phyloP scores from a whole-genome alignment of 2,329 filamentous ascomycete genomes.

The Scedosporium apiospermum region DNA sequence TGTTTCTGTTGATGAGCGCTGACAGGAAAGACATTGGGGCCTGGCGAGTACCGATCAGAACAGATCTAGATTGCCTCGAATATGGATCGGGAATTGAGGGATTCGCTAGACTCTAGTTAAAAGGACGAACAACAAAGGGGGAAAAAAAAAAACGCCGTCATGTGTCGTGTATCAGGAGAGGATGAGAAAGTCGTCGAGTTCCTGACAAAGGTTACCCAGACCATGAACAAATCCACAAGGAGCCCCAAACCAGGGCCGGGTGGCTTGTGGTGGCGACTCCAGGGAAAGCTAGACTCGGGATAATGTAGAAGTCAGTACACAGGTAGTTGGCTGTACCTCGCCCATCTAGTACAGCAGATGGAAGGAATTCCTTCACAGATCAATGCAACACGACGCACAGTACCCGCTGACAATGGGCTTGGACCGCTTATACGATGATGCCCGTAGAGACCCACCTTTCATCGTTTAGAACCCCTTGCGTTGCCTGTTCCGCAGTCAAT shows the following conservation, averaged over 20 bases:
- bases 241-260: not conserved
- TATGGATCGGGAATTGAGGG: not conserved
- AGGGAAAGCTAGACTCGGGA: not conserved
- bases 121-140: constrained; percentile 1
- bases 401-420: not conserved
- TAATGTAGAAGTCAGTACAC: not conserved
- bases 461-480: constrained; percentile 1
- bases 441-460: not conserved
- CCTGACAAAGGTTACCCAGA: not conserved
- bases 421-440: not conserved
- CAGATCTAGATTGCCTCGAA: not conserved
- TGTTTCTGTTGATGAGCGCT: constrained; percentile 2
- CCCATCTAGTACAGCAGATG: not conserved
- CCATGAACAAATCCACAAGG: not conserved
- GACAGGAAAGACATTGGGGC: not conserved
- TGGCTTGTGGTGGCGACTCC: not conserved
- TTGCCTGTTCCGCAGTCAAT: constrained; percentile 2
- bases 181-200: not conserved
- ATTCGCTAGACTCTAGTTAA: not conserved
- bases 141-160: constrained; percentile 3
- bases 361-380: too few species aligned
- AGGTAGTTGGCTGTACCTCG: not conserved
- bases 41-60: not conserved
- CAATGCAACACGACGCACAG: not conserved
- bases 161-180: not conserved